Evolutionary conservation across 768 basidiomycete genomes (phyloP).

Genomic region (Podaxis sp.): DNA sequence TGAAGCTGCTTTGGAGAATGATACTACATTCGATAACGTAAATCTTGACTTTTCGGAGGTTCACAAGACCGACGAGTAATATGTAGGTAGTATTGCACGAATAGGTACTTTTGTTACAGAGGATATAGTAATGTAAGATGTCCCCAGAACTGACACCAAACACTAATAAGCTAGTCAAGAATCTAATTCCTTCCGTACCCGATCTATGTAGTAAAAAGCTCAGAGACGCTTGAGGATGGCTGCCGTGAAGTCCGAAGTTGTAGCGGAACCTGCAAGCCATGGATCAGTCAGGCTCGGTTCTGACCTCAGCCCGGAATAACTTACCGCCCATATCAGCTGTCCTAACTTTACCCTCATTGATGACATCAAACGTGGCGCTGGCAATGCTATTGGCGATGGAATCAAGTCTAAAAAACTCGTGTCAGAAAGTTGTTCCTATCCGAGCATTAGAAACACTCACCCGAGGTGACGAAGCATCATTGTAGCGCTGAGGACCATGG

Average conservation of each 20-base stretch:
- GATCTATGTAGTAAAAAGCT: constrained; percentile 12
- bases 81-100: constrained; percentile 7
- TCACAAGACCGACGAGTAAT: not conserved
- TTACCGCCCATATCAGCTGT: constrained; percentile 95
- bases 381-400: constrained; percentile 93
- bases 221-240: constrained; percentile 84
- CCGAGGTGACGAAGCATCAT: constrained; percentile 98
- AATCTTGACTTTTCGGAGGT: constrained; percentile 31
- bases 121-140: constrained; percentile 14
- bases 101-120: constrained; percentile 18
- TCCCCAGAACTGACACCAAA: not conserved
- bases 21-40: constrained; percentile 44
- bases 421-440: not conserved
- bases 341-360: constrained; percentile 82
- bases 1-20: constrained; percentile 48
- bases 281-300: constrained; percentile 9
- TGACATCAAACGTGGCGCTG: constrained; percentile 87
- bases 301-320: constrained; percentile 24
- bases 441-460: constrained; percentile 41
- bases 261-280: constrained; percentile 62
- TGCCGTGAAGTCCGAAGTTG: constrained; percentile 93
- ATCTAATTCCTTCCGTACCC: constrained; percentile 17
- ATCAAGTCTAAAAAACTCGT: constrained; percentile 61
- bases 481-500: constrained; percentile 95
- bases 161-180: constrained; percentile 19